Evolutionary conservation across 495 filamentous ascomycete genomes (phyloP), one percentile per base, ranked within the genome.

Genomic region (Amphirosellinia nigrospora): DNA sequence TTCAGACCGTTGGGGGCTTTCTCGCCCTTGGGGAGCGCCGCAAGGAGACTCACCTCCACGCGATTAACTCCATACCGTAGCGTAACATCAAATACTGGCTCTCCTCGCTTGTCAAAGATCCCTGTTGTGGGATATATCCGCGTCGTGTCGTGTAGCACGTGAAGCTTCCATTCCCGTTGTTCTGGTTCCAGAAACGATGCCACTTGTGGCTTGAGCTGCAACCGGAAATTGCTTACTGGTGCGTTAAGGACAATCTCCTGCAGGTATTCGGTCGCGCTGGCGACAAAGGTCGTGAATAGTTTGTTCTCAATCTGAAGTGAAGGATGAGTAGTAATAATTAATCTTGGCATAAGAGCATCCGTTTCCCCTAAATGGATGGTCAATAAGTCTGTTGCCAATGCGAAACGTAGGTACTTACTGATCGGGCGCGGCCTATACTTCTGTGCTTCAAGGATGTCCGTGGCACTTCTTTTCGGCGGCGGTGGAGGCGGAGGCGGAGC

Each of bases 191-290:
- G 61, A 39, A 82, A 82, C 26, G 85, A 68, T 1, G 87, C 84
- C 39, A 94, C 78, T 9, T 83, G 85, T 0, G 90, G 90, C 32
- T 83, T 82, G 56, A 95, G 83, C 65, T 92, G 90, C 39, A 94
- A 73, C 66, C 87, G 87, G 74, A 85, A 85, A 70, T 94, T 88
- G 11, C 82, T 85, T 2, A 84, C 70, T 1, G 90, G 89, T 11
- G 93, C 80, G 53, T 87, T 88, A 30, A 93, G 77, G 7, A 91
- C 89, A 55, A 93, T 76, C 23, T 88, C 91, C 69, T 94, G 90
- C 65, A 93, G 90, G 19, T 86, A 82, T 64, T 88, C 74, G 36
- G 82, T 88, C 1, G 86, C 73, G 56, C 89, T 87, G 4, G 93
- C 87, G 0, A 86, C 83, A 52, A 95, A 79, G 50, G 88, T 82